Evolutionary conservation across 306 rosid species (phyloP).

Genomic region (Rosa rugosa): DNA sequence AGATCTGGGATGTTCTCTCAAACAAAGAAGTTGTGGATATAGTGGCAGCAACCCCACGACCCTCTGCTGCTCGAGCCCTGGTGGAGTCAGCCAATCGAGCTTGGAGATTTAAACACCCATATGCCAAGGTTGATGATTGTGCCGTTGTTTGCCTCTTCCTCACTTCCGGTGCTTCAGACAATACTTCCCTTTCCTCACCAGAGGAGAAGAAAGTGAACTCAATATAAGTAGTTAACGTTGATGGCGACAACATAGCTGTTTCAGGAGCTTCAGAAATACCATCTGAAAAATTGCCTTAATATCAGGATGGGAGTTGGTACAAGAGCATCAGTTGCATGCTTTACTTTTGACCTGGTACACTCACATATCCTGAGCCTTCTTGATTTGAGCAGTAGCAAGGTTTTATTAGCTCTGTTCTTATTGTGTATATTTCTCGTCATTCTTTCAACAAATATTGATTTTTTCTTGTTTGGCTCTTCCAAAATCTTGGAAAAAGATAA

Average conservation of each 20-base stretch:
- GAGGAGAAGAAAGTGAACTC: constrained; percentile 26
- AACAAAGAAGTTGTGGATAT: constrained; percentile 65
- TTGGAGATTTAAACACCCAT: constrained; percentile 56
- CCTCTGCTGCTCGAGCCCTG: constrained; percentile 52
- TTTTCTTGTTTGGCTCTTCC: constrained; percentile 29
- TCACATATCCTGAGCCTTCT: constrained; percentile 36
- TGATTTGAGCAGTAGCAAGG: constrained; percentile 37
- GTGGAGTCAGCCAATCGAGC: constrained; percentile 65
- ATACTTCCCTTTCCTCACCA: constrained; percentile 8
- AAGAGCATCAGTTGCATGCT: constrained; percentile 30
- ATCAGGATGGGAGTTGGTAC: constrained; percentile 31
- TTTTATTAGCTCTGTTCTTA: constrained; percentile 31
- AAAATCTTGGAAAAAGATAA: constrained; percentile 24
- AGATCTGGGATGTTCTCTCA: constrained; percentile 90
- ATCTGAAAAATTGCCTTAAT: constrained; percentile 29
- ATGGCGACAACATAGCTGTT: neutral
- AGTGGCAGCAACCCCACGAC: constrained; percentile 55
- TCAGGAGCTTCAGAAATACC: constrained; percentile 5
- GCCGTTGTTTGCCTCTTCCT: constrained; percentile 84
- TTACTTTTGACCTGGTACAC: constrained; percentile 24
- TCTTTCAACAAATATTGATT: constrained; percentile 26
- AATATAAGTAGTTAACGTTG: constrained; percentile 6
- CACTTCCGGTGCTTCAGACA: constrained; percentile 32
- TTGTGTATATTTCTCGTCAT: constrained; percentile 42
- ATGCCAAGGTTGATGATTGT: constrained; percentile 71